These are phyloP conservation scores for Gelatoporia subvermispora DNA, from an alignment of 768 basidiomycete species.

Conservation along the genomic window DNA sequence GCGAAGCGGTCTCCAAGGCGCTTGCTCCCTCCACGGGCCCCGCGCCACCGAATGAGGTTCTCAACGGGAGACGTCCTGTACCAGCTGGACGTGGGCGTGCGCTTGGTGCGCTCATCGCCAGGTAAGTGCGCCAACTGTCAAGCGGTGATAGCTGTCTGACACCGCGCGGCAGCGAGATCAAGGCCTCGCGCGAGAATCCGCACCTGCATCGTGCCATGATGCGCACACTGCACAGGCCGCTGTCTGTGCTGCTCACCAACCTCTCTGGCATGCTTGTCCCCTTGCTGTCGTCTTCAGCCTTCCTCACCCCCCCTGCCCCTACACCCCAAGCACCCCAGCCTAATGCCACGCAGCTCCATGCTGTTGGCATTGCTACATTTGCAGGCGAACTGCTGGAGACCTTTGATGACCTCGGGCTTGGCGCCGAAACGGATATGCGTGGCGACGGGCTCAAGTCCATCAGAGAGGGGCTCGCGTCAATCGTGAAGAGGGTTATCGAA, in stretches of 20 bases:
- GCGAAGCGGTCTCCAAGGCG: conserved; percentile 77
- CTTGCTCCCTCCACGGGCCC: conserved; percentile 61
- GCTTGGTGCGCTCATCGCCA: conserved; percentile 63
- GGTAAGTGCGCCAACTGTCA: conserved; percentile 42
- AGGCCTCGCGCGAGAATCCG: conserved; percentile 54
- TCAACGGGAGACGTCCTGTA: conserved; percentile 67
- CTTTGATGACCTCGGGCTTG: conserved; percentile 64
- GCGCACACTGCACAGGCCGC: conserved; percentile 68
- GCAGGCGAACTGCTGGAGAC: conserved; percentile 69
- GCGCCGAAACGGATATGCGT: conserved; percentile 54
- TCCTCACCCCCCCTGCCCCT: conserved; percentile 47
- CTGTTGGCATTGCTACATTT: conserved; percentile 61
- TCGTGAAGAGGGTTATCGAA: conserved; percentile 61
- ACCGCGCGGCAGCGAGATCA: conserved; percentile 54
- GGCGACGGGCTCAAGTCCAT: conserved; percentile 66
- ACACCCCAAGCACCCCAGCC: conserved; percentile 40
- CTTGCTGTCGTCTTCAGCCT: conserved; percentile 58
- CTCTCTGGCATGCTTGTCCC: conserved; percentile 65
- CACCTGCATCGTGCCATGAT: conserved; percentile 67
- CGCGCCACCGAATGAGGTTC: conserved; percentile 42
- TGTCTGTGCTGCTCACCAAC: conserved; percentile 70
- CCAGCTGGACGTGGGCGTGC: conserved; percentile 68
- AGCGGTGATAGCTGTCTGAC: not conserved
- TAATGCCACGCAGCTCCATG: conserved; percentile 69
- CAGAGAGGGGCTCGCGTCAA: conserved; percentile 65